Base-by-base conservation (phyloP, 495 filamentous ascomycete species). In the Letharia lupina region DNA sequence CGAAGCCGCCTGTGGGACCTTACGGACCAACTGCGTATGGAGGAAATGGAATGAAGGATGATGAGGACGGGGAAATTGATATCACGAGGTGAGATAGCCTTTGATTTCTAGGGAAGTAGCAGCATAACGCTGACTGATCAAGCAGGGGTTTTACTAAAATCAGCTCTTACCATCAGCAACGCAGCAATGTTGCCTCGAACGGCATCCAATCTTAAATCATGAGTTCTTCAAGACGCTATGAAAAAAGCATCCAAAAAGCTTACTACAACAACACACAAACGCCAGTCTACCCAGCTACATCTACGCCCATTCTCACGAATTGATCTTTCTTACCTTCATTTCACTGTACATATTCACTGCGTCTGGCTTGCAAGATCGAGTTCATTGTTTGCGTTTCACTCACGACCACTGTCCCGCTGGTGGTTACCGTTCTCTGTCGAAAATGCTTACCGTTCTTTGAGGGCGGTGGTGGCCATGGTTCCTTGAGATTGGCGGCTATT, bases 71-170 rank as follows among this genome's bases (percentile, higher is more conserved):
- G 33, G 83, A 83, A 7, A 86, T 88, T 69, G 88, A 91, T 73
- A 76, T 90, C 50, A 82, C 87, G 57, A 86, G 85, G 85, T 88
- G 73, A 71, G 84, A 39, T 58, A 10, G 13, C n/a, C 41, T 31
- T 31, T 18, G 11, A n/a, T 20, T 31, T 64, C 61, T 7, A n/a
- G 44, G 16, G 16, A n/a, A 31, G 12, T 62, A 13, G 44, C 20
- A 20, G 33, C 40, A 18, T 50, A 18, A 66, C 42, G 11, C 60
- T 69, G 40, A 66, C 76, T 78, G 72, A 77, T 70, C 47, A 59
- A 65, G 65, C 65, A 89, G 87, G 72, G 87, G 87, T 3, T 90
- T 90, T 75, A 85, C 87, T 75, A 83, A 82, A 61, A 90, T 90
- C 64, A 84, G 86, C 23, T 83, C 83, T 2, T 90, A 83, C 71